These are phyloP conservation scores for Lolium multiflorum DNA, from an alignment of 176 grass and related monocot genomes.

Conservation along the genomic window DNA sequence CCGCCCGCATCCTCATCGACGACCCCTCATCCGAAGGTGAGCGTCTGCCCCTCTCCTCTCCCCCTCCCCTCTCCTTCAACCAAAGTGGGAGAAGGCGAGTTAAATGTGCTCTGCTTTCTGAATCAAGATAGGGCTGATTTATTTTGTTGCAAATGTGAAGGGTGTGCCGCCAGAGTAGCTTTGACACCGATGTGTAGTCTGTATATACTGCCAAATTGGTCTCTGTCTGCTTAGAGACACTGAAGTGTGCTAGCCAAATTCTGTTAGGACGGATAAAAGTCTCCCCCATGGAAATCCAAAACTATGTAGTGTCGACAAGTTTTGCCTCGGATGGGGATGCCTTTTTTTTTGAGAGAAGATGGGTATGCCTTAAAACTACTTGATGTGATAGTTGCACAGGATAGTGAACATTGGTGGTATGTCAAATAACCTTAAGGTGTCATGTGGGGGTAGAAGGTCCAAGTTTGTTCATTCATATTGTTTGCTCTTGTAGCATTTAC, in stretches of 20 bases:
- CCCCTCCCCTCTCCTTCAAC: too few species aligned
- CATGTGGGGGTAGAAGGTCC: not conserved
- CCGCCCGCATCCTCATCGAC: too few species aligned
- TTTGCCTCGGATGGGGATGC: not conserved
- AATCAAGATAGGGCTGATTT: not conserved
- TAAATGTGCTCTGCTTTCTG: not conserved
- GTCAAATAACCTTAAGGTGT: slow-evolving; percentile 8
- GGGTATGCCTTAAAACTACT: not conserved
- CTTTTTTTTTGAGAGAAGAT: too few species aligned
- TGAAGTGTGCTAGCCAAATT: not conserved
- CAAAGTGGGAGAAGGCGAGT: not conserved
- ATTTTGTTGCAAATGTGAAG: not conserved
- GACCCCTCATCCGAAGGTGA: too few species aligned
- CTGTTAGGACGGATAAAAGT: not conserved
- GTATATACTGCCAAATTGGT: slow-evolving; percentile 22
- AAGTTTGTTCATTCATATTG: slow-evolving; percentile 6
- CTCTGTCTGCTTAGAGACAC: not conserved
- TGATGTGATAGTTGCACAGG: slow-evolving; percentile 13
- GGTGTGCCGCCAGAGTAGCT: not conserved
- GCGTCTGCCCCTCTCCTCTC: too few species aligned
- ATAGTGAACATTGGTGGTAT: slow-evolving; percentile 5
- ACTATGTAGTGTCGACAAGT: slow-evolving; percentile 9
- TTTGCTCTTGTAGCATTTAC: not conserved
- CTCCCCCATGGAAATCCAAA: not conserved
- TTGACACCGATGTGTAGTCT: not conserved